phyloP scores from a whole-genome alignment of 2,329 filamentous ascomycete genomes.

The Stagonosporopsis chrysanthemi region DNA sequence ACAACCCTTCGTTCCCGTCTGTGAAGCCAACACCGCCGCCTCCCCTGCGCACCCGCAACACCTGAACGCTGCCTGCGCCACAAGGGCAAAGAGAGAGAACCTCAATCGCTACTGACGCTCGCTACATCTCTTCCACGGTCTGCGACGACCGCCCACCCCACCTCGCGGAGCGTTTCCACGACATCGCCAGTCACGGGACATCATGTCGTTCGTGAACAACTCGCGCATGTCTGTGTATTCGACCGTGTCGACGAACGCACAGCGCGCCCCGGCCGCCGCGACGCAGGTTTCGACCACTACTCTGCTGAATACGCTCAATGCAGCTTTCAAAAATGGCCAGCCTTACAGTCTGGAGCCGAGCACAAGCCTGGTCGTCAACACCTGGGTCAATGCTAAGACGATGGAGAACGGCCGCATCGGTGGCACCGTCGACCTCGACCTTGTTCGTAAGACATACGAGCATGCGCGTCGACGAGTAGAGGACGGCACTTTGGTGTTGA shows the following conservation, averaged over 20 bases:
- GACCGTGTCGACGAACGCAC: conserved; percentile 64
- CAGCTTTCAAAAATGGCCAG: conserved; percentile 80
- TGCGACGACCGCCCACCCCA: conserved; percentile 8
- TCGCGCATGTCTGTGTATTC: conserved; percentile 70
- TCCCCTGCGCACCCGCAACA: conserved; percentile 15
- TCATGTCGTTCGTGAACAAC: conserved; percentile 61
- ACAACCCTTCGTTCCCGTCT: conserved; percentile 28
- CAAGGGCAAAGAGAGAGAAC: conserved; percentile 14
- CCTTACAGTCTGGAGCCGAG: conserved; percentile 89
- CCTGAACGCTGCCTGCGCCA: conserved; percentile 9
- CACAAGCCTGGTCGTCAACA: conserved; percentile 92
- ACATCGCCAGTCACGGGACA: conserved; percentile 25
- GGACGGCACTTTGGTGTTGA: conserved; percentile 89
- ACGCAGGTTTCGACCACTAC: conserved; percentile 84
- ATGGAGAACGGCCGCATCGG: conserved; percentile 73
- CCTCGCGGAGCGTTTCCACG: conserved; percentile 1
- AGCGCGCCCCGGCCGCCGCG: conserved; percentile 65
- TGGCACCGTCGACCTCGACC: conserved; percentile 79
- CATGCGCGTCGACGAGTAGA: conserved; percentile 93
- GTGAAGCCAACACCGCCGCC: conserved; percentile 9
- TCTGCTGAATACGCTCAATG: conserved; percentile 89
- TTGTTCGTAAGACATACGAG: conserved; percentile 90
- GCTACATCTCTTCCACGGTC: conserved; percentile 22
- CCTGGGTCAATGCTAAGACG: conserved; percentile 85
- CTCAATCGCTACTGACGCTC: conserved; percentile 29